These are phyloP conservation scores for Waltergamsia citrina DNA, from an alignment of 2,329 filamentous ascomycete genomes.

Conservation along the genomic window DNA sequence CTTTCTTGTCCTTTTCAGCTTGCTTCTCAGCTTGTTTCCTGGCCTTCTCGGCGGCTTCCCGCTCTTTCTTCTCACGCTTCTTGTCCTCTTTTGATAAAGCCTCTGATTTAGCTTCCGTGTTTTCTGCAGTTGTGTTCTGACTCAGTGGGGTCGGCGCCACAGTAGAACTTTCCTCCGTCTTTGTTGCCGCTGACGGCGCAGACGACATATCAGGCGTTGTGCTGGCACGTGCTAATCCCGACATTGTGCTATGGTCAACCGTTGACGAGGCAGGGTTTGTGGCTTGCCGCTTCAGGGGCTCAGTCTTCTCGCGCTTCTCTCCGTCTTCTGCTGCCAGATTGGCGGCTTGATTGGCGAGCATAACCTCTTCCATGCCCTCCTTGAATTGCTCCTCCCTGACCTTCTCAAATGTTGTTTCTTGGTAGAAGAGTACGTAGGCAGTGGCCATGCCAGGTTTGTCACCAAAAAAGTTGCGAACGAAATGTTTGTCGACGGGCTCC, in stretches of 20 bases:
- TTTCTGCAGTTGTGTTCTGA: not conserved
- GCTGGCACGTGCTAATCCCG: conserved; percentile 53
- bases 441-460: conserved; percentile 86
- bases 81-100: conserved; percentile 49
- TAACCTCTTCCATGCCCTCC: conserved; percentile 59
- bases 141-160: not conserved
- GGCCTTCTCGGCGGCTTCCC: conserved; percentile 45
- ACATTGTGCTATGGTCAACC: conserved; percentile 41
- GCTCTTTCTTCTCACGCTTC: conserved; percentile 61
- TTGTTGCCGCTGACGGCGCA: conserved; percentile 6
- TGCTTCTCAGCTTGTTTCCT: conserved; percentile 43
- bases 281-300: conserved; percentile 34
- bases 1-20: conserved; percentile 28
- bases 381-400: conserved; percentile 71
- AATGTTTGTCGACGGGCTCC: conserved; percentile 93
- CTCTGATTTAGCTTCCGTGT: conserved; percentile 13
- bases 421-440: conserved; percentile 96
- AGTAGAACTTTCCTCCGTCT: too few species aligned
- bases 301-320: conserved; percentile 32
- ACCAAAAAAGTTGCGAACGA: conserved; percentile 94
- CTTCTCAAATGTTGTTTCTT: conserved; percentile 70
- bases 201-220: conserved; percentile 43
- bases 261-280: conserved; percentile 37
- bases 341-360: conserved; percentile 46
- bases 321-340: conserved; percentile 40